These are phyloP conservation scores for Grifola frondosa DNA, from an alignment of 1,284 basidiomycete species.

Conservation along the genomic window DNA sequence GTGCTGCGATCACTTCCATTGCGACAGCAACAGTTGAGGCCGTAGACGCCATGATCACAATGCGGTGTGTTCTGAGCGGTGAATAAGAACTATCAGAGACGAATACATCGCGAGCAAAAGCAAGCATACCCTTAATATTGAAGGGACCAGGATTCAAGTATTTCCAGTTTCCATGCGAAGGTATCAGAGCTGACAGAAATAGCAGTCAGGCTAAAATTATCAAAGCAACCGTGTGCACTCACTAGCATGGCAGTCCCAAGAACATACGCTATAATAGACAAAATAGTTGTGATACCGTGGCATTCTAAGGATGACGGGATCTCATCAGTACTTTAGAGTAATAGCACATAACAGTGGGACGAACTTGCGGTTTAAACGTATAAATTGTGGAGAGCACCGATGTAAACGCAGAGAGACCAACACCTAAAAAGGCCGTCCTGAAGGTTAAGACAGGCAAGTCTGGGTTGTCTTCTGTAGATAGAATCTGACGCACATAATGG, in stretches of 20 bases:
- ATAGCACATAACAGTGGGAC: neutral
- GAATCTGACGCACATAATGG: constrained; percentile 32
- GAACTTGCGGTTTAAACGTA: constrained; percentile 56
- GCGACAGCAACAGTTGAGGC: constrained; percentile 64
- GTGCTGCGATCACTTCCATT: constrained; percentile 65
- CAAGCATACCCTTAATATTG: constrained; percentile 49
- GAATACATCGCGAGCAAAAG: constrained; percentile 31
- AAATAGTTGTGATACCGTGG: constrained; percentile 51
- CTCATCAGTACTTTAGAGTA: neutral
- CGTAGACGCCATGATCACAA: constrained; percentile 69
- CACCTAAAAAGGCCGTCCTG: constrained; percentile 56
- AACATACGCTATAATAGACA: constrained; percentile 64
- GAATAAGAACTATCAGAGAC: constrained; percentile 20
- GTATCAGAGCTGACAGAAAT: constrained; percentile 41
- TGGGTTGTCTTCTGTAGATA: constrained; percentile 56
- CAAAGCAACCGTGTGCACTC: constrained; percentile 9
- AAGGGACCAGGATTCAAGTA: constrained; percentile 63
- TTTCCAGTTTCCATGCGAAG: constrained; percentile 45
- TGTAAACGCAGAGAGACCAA: constrained; percentile 61
- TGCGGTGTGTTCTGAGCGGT: constrained; percentile 51
- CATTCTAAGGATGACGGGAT: constrained; percentile 40
- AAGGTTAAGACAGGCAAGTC: constrained; percentile 58
- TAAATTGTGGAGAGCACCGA: constrained; percentile 58
- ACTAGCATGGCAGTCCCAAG: constrained; percentile 53
- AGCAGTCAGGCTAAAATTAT: constrained; percentile 29